Percentiles rank a stretch among this genome's conserved stretches.
phyloP scores from a whole-genome alignment of 345 rosid species.

The Salix viminalis region DNA sequence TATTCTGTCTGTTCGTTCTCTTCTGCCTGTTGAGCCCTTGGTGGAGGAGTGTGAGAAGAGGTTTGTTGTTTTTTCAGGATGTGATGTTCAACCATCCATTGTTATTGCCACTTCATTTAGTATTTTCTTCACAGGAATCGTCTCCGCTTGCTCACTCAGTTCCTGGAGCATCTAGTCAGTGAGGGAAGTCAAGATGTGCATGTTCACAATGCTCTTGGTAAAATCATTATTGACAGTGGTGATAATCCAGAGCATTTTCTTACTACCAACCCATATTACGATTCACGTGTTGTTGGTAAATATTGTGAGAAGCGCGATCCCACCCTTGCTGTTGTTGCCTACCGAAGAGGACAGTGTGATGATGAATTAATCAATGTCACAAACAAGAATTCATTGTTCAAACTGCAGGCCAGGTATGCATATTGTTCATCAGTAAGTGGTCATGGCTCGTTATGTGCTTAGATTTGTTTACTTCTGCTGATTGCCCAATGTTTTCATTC shows the following conservation, averaged over 20 bases:
- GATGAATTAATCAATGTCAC: conserved; percentile 91
- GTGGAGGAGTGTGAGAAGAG: conserved; percentile 84
- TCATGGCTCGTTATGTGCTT: conserved; percentile 7
- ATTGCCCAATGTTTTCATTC: conserved; percentile 21
- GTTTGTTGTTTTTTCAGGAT: conserved; percentile 18
- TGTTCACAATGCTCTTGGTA: conserved; percentile 97
- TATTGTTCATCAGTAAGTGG: conserved; percentile 3
- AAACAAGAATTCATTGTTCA: conserved; percentile 84
- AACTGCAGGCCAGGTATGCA: conserved; percentile 86
- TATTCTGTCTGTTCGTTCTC: conserved; percentile 74
- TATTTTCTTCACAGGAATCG: conserved; percentile 60
- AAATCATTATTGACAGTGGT: conserved; percentile 92
- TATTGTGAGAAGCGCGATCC: conserved; percentile 99
- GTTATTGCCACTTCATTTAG: conserved; percentile 13
- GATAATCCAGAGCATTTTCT: conserved; percentile 96
- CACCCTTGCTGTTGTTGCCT: conserved; percentile 91
- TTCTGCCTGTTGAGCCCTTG: conserved; percentile 71
- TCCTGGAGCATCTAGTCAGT: conserved; percentile 95
- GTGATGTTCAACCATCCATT: neutral
- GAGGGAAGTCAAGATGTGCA: conserved; percentile 98
- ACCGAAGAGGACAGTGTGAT: conserved; percentile 92
- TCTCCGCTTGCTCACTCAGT: conserved; percentile 93
- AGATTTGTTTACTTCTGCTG: conserved; percentile 12
- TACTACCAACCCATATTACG: conserved; percentile 90
- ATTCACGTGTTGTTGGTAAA: conserved; percentile 89